Evolutionary conservation across 2,329 filamentous ascomycete genomes (phyloP).

Genomic region (Alternaria atra): DNA sequence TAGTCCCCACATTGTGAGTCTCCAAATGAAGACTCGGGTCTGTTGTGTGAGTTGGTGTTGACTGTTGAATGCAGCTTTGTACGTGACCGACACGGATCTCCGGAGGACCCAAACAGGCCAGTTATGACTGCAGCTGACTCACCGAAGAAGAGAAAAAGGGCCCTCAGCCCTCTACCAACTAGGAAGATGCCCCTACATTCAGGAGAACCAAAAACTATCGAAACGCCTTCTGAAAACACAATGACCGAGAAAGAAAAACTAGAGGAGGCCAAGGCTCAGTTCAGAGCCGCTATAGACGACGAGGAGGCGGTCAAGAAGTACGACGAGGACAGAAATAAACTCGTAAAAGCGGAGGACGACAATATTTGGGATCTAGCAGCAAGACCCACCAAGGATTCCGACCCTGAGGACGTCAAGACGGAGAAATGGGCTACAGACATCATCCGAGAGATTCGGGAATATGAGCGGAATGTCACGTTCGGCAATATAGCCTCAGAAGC

Average conservation of each 20-base stretch:
- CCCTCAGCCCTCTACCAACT: slow-evolving; percentile 27
- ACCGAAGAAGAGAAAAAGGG: slow-evolving; percentile 47
- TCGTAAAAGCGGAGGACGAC: slow-evolving; percentile 44
- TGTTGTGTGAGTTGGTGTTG: not conserved
- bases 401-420: slow-evolving; percentile 22
- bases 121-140: slow-evolving; percentile 44
- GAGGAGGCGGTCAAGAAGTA: slow-evolving; percentile 26
- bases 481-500: slow-evolving; percentile 56
- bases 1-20: slow-evolving; percentile 41
- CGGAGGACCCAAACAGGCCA: slow-evolving; percentile 32
- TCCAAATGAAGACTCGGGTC: not conserved
- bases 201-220: slow-evolving; percentile 10
- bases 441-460: slow-evolving; percentile 52
- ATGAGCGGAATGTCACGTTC: slow-evolving; percentile 53
- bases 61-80: slow-evolving; percentile 35
- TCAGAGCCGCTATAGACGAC: not conserved
- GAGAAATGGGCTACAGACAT: slow-evolving; percentile 49
- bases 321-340: slow-evolving; percentile 24
- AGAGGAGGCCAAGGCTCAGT: too few species aligned
- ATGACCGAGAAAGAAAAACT: not conserved
- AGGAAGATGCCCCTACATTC: slow-evolving; percentile 25
- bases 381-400: slow-evolving; percentile 16
- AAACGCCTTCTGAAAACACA: slow-evolving; percentile 4
- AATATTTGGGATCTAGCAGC: slow-evolving; percentile 51
- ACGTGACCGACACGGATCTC: slow-evolving; percentile 40